Conservation (phyloP, 192 early-diverging fungal genomes). For the Hyaloraphidium curvatum region DNA sequence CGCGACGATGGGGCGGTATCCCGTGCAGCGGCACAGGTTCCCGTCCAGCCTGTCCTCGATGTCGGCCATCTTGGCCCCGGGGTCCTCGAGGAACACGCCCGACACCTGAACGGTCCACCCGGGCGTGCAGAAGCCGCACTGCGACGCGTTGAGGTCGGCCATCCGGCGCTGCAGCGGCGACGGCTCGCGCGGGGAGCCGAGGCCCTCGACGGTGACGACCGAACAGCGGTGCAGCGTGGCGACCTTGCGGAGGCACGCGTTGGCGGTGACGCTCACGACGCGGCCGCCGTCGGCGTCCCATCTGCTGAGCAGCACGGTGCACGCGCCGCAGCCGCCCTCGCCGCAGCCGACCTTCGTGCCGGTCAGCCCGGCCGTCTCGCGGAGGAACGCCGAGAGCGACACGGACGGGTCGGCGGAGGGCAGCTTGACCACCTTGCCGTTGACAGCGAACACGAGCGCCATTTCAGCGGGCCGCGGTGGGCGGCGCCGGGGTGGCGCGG, state of each 20-base stretch:
- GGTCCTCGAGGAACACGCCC: slow-evolving; percentile 50
- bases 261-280: too few species aligned
- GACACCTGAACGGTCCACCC: slow-evolving; percentile 78
- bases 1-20: slow-evolving; percentile 76
- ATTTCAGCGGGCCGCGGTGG: too few species aligned
- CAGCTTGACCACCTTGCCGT: too few species aligned
- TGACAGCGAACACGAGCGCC: too few species aligned
- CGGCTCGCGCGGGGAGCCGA: slow-evolving; percentile 41
- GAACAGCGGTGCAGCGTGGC: slow-evolving; percentile 55
- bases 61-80: slow-evolving; percentile 39
- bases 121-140: slow-evolving; percentile 82
- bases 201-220: slow-evolving; percentile 59
- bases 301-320: too few species aligned
- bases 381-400: too few species aligned
- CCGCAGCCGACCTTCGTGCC: slow-evolving; percentile 65
- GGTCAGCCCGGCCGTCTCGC: too few species aligned
- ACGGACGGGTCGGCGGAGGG: too few species aligned
- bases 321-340: slow-evolving; percentile 63
- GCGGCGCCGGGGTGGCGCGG: too few species aligned
- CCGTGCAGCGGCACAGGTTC: slow-evolving; percentile 76
- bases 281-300: too few species aligned
- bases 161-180: slow-evolving; percentile 61
- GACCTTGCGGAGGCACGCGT: slow-evolving; percentile 51
- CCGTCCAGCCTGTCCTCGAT: slow-evolving; percentile 71
- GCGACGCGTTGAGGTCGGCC: slow-evolving; percentile 48